Percentiles rank a stretch among this genome's conserved stretches.
phyloP scores from a whole-genome alignment of 75 land plant species.

The Adiantum capillusveneris region DNA sequence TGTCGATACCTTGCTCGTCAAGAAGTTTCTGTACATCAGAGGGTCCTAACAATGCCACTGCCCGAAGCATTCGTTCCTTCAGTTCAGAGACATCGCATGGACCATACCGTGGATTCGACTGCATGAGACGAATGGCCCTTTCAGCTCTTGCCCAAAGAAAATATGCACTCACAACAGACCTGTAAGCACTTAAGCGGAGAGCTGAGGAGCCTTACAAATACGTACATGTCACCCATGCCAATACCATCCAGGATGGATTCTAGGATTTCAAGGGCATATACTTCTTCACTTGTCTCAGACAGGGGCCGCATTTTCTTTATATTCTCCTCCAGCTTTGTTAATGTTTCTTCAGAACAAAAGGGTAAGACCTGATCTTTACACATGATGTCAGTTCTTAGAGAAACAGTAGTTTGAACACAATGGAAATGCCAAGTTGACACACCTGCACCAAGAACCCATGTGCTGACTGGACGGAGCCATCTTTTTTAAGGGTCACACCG shows the following conservation, averaged over 20 bases:
- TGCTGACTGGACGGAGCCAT: conserved; percentile 21
- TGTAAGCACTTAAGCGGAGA: neutral
- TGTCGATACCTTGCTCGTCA: conserved; percentile 24
- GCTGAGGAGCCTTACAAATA: neutral
- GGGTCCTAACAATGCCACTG: conserved; percentile 36
- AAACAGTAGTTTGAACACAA: too few species aligned
- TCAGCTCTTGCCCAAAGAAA: neutral
- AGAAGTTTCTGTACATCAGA: conserved; percentile 21
- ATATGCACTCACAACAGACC: neutral
- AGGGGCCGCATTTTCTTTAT: conserved; percentile 31
- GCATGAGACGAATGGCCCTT: neutral
- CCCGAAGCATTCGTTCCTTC: conserved; percentile 33
- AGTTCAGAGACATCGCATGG: conserved; percentile 31
- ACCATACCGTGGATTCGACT: conserved; percentile 27
- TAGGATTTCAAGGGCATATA: conserved; percentile 19
- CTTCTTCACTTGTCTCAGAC: conserved; percentile 18
- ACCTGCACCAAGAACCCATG: conserved; percentile 44
- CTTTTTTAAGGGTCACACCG: conserved; percentile 23
- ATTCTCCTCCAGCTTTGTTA: conserved; percentile 30
- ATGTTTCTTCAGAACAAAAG: conserved; percentile 39
- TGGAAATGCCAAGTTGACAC: too few species aligned
- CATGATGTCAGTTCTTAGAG: too few species aligned
- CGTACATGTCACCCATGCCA: conserved; percentile 24
- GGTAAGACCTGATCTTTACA: conserved; percentile 24
- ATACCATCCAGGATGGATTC: conserved; percentile 24